These are phyloP conservation scores for Yamadazyma akitaensis DNA, from an alignment of 805 yeast species.

Conservation along the genomic window DNA sequence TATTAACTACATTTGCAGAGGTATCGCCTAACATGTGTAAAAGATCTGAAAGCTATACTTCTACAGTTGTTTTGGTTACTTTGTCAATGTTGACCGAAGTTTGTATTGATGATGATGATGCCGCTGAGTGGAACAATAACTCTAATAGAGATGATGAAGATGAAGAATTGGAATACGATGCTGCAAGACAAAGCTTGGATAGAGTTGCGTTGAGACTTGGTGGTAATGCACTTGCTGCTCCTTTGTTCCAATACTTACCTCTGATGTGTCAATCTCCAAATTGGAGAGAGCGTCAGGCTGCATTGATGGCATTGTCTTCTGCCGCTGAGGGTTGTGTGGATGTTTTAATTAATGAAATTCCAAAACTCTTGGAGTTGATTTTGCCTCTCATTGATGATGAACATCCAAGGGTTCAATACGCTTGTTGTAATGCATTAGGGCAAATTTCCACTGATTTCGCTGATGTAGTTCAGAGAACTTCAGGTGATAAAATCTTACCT, in stretches of 20 bases:
- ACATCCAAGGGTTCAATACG: constrained; percentile 95
- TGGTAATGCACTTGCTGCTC: constrained; percentile 80
- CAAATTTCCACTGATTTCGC: constrained; percentile 97
- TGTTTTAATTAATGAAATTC: constrained; percentile 76
- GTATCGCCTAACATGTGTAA: constrained; percentile 95
- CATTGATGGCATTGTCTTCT: constrained; percentile 92
- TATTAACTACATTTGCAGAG: constrained; percentile 87
- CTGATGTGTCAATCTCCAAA: constrained; percentile 69
- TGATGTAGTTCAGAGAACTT: constrained; percentile 75
- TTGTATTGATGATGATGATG: constrained; percentile 82
- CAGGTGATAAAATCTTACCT: constrained; percentile 79
- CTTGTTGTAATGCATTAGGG: constrained; percentile 94
- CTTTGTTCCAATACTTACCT: constrained; percentile 83
- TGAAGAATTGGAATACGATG: constrained; percentile 82
- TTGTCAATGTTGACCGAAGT: constrained; percentile 89
- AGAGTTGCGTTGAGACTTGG: constrained; percentile 81
- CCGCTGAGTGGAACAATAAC: constrained; percentile 80
- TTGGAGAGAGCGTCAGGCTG: constrained; percentile 97
- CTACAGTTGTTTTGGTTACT: constrained; percentile 67
- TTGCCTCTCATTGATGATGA: constrained; percentile 80
- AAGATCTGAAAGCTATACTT: constrained; percentile 66
- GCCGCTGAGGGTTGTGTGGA: constrained; percentile 98
- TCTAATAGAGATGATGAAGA: constrained; percentile 73
- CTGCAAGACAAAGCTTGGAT: constrained; percentile 93
- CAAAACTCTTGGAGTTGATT: constrained; percentile 77